Base-by-base conservation (phyloP, 192 early-diverging fungal species). In the Coemansia sp. region DNA sequence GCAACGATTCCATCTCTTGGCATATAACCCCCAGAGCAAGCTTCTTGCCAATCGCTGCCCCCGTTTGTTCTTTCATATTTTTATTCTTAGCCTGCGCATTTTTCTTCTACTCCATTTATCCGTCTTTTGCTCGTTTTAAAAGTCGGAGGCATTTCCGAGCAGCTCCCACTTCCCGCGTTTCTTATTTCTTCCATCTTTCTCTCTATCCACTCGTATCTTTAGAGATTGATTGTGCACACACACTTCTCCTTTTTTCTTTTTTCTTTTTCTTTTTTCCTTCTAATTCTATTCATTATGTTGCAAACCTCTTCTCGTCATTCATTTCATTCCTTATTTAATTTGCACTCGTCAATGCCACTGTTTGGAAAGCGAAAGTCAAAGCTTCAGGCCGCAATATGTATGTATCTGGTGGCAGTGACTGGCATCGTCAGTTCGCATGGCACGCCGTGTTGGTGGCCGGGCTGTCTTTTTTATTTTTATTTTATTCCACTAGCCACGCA, bases 341-440 rank as follows among this genome's bases (percentile, higher is more conserved):
- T 68, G 22, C 67, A 72, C 59, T 81, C 69, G 42, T 41, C 74
- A 68, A 82, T 82, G 79, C 71, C 67, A 53, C 64, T 82, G 5
- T 82, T 82, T 70, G 79, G 79, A 48, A 76, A 76, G 56, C 70
- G 73, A 19, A 82, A 74, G 44, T 56, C 71, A 16, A 73, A 76
- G 57, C 79, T 82, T 22, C 62, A 69, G 53, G 22, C 74, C 44
- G 63, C 71, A 22, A 82, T 82, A 65, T 46, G 79, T 82, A 82
- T 59, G 77, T 59, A 14, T 20, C 7, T 39, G 11, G 5, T 39
- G 11, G 5, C 37, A 38, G 16, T 48, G 46, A 2, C n/a, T n/a
- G 46, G 4, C 32, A 0, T 32, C 32, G 1, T 0, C 32, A 32
- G 32, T 32, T 32, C 32, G 2, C 32, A 32, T 32, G 32, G 44